Evolutionary conservation across 2,329 filamentous ascomycete genomes (phyloP), one percentile per base, ranked within the genome.

Genomic region (Penicillium psychrosexuale): DNA sequence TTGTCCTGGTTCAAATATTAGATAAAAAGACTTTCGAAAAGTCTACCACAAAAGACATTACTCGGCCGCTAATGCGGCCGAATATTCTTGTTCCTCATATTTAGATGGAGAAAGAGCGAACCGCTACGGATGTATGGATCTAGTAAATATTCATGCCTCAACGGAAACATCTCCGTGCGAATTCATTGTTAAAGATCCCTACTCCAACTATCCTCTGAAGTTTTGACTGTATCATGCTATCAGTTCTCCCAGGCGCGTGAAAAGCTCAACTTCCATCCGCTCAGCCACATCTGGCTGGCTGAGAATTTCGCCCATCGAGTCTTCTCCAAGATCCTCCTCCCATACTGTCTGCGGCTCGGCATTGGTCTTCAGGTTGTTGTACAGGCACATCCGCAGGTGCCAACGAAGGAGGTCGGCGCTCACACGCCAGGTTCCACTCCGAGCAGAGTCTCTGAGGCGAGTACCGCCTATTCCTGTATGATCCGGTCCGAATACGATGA

Each of bases 201-300:
- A 34, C 31, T 34, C 31, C 15, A 34, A 3, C 5, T 15, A 34
- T 15, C 5, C 3, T 15, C 13, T 24, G 22, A 5, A 24, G 1
- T 28, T 42, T n/a, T 40, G 13, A 15, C 9, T 22, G 17, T 2
- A 51, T 47, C 34, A 52, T 33, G 50, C 50, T 13, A 52, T 13
- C 2, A 30, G 9, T 13, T 12, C 27, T 28, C 55, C 63, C 24
- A 68, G 45, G 12, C 66, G 58, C 55, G 37, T 65, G 45, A 68
- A 68, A 4, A 70, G 40, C 55, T 67, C 63, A 69, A n/a, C n/a
- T n/a, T n/a, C 59, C 65, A 69, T 67, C 37, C 64, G 59, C 33
- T 67, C 51, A 27, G 49, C 61, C 15, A 59, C 62, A 53, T 61
- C 60, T 84, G 83, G 81, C 80, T 83, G 82, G 83, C 84, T 70